Evolutionary conservation across 2,329 filamentous ascomycete genomes (phyloP).

Genomic region (Diaporthe vaccinii): DNA sequence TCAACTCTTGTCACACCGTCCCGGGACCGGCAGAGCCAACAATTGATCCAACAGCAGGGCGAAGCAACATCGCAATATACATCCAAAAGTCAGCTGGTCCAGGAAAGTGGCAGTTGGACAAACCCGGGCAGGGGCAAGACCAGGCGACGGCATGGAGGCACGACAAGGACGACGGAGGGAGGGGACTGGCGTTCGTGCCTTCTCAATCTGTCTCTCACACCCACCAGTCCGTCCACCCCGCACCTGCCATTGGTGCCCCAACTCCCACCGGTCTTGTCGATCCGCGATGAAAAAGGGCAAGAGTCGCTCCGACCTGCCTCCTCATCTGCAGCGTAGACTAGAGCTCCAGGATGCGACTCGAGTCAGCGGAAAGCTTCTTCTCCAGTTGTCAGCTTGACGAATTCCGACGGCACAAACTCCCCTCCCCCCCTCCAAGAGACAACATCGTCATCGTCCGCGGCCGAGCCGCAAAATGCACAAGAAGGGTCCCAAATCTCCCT

Average conservation of each 20-base stretch:
- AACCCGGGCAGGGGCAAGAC: not conserved
- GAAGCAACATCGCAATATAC: conserved; percentile 1
- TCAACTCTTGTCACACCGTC: not conserved
- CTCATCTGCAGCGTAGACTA: not conserved
- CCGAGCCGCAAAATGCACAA: conserved; percentile 29
- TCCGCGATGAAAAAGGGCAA: conserved; percentile 12
- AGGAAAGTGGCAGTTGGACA: not conserved
- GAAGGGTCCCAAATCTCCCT: conserved; percentile 27
- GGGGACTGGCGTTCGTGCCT: not conserved
- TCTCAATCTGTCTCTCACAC: conserved; percentile 4
- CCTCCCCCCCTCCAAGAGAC: not conserved
- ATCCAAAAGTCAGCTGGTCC: not conserved
- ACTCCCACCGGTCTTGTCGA: conserved; percentile 26
- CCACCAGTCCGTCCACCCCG: not conserved
- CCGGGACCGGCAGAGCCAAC: not conserved
- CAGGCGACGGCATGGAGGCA: not conserved
- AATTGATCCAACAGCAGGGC: not conserved
- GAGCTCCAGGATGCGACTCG: not conserved
- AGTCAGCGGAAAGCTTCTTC: not conserved
- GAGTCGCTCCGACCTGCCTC: not conserved
- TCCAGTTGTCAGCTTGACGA: not conserved
- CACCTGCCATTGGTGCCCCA: not conserved
- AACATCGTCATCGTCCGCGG: conserved; percentile 7
- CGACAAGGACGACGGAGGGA: not conserved
- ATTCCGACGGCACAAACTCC: not conserved